phyloP scores from a whole-genome alignment of 2,329 filamentous ascomycete genomes.

The Trichoderma sp. region DNA sequence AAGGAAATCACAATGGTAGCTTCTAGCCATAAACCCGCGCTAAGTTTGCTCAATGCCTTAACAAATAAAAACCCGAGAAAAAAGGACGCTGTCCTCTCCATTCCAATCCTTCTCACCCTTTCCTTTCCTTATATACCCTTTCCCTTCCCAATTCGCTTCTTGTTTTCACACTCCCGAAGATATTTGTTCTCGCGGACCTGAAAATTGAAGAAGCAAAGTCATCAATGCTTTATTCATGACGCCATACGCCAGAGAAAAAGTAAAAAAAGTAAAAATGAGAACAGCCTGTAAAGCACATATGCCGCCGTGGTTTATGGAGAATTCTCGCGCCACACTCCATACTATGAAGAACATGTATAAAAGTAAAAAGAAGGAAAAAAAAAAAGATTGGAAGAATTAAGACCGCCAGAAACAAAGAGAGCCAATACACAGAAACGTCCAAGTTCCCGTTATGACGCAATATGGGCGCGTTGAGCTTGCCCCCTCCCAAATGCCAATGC shows the following conservation, averaged over 20 bases:
- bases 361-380: neutral
- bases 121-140: neutral
- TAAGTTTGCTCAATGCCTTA: slow-evolving; percentile 21
- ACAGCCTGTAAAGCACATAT: neutral
- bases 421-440: neutral
- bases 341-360: neutral
- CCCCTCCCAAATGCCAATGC: neutral
- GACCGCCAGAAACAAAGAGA: neutral
- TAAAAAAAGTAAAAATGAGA: slow-evolving; percentile 8
- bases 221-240: slow-evolving; percentile 21
- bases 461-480: neutral
- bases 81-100: slow-evolving; percentile 10
- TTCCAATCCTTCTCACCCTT: neutral
- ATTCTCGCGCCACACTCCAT: neutral
- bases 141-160: neutral
- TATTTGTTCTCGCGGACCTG: neutral
- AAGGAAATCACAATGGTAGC: slow-evolving; percentile 17
- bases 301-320: slow-evolving; percentile 7
- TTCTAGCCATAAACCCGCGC: slow-evolving; percentile 26
- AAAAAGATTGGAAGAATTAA: neutral
- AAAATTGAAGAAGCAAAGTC: slow-evolving; percentile 14
- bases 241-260: slow-evolving; percentile 24
- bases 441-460: neutral
- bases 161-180: neutral
- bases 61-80: neutral